Conservation (phyloP, 1,284 basidiomycete genomes). For the Leccinum angustisporum region DNA sequence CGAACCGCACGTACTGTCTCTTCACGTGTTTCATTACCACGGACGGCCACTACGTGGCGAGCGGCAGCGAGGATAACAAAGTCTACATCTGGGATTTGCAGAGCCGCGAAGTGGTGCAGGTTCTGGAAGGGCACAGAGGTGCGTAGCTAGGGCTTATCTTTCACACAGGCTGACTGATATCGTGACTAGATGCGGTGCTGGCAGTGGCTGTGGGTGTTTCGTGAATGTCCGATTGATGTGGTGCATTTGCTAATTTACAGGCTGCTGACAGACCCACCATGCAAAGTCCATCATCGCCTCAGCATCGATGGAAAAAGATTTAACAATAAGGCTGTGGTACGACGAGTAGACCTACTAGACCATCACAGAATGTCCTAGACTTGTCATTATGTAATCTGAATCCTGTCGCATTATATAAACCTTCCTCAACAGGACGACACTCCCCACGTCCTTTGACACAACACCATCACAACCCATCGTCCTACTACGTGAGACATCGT, state of each 20-base stretch:
- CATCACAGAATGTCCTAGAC: slow-evolving; percentile 1
- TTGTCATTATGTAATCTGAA: slow-evolving; percentile 16
- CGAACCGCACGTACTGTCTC: slow-evolving; percentile 78
- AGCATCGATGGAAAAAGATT: slow-evolving; percentile 81
- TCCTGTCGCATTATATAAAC: slow-evolving; percentile 32
- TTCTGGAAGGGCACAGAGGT: slow-evolving; percentile 82
- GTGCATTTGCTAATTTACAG: background rate
- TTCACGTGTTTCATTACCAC: slow-evolving; percentile 61
- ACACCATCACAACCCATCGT: slow-evolving; percentile 45
- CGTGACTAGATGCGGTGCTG: slow-evolving; percentile 63
- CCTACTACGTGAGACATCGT: slow-evolving; percentile 51
- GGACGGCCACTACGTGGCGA: slow-evolving; percentile 67
- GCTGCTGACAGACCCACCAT: slow-evolving; percentile 62
- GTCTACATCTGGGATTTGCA: slow-evolving; percentile 92
- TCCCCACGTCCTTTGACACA: background rate
- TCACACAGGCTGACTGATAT: slow-evolving; percentile 12
- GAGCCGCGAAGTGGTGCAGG: slow-evolving; percentile 71
- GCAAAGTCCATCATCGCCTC: slow-evolving; percentile 73
- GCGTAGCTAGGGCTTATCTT: slow-evolving; percentile 16
- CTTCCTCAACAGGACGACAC: background rate
- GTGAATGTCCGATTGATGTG: background rate
- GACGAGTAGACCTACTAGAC: slow-evolving; percentile 47
- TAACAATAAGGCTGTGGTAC: slow-evolving; percentile 78
- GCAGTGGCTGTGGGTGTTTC: slow-evolving; percentile 61
- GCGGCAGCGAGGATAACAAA: slow-evolving; percentile 89